A percentile compares a stretch with the other conserved stretches of the same genome.
phyloP scores from a whole-genome alignment of 148 eudicot genomes.

The Amaranthus palmeri region DNA sequence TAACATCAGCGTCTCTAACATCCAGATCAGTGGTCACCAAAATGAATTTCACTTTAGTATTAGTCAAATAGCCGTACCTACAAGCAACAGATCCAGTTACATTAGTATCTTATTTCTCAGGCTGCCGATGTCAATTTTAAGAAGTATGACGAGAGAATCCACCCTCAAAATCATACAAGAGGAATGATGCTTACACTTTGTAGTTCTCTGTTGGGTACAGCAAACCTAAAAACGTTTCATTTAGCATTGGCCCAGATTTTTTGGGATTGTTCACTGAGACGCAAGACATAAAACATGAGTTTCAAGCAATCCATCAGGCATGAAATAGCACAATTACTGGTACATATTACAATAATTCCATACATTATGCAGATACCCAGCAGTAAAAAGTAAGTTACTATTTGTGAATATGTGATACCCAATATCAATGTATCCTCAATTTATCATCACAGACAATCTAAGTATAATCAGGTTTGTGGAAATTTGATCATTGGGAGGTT shows the following conservation, averaged over 20 bases:
- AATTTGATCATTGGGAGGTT: background rate
- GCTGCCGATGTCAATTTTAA: background rate
- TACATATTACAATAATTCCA: background rate
- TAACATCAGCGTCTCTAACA: conserved; percentile 88
- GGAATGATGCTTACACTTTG: conserved; percentile 69
- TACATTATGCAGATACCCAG: background rate
- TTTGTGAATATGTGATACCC: background rate
- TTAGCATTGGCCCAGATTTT: conserved; percentile 81
- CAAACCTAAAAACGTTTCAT: conserved; percentile 90
- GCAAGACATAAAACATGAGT: conserved; percentile 10
- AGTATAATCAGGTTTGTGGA: background rate
- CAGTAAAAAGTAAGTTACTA: no score
- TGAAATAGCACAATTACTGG: background rate
- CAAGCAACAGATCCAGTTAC: conserved; percentile 12
- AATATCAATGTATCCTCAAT: background rate
- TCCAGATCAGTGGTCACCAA: conserved; percentile 92
- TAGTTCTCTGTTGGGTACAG: conserved; percentile 92
- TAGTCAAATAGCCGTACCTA: conserved; percentile 95
- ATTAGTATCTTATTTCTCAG: background rate
- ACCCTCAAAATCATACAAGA: background rate
- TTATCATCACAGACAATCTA: background rate
- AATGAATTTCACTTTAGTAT: conserved; percentile 91
- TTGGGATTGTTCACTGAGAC: conserved; percentile 94
- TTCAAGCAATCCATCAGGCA: background rate
- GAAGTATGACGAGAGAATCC: background rate